Conservation (phyloP, 2,329 filamentous ascomycete genomes). For the Trichoderma breve region DNA sequence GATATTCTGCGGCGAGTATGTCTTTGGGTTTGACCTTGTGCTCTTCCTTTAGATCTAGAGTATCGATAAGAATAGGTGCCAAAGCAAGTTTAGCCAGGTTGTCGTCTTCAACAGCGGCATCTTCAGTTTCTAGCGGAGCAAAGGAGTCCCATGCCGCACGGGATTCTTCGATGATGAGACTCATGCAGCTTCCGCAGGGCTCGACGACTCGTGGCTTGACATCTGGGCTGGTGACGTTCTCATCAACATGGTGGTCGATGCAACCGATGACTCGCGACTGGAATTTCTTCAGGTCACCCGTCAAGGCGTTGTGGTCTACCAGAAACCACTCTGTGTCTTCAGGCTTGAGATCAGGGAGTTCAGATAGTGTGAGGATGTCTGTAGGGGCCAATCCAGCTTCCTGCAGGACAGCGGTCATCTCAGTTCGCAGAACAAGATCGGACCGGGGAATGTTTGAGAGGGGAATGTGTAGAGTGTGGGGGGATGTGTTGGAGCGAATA, state of each 20-base stretch:
- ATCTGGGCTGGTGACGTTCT: slow-evolving; percentile 50
- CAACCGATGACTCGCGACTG: slow-evolving; percentile 57
- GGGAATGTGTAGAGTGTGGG: slow-evolving; percentile 63
- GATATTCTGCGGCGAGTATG: slow-evolving; percentile 53
- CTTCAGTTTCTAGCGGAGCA: slow-evolving; percentile 28
- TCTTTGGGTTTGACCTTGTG: slow-evolving; percentile 67
- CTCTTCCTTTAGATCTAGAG: slow-evolving; percentile 59
- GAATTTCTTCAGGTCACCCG: slow-evolving; percentile 58
- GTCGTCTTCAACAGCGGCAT: slow-evolving; percentile 43
- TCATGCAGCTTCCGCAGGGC: slow-evolving; percentile 70
- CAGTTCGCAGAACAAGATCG: slow-evolving; percentile 70
- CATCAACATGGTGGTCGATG: slow-evolving; percentile 79
- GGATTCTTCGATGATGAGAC: slow-evolving; percentile 63
- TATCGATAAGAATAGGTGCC: slow-evolving; percentile 72
- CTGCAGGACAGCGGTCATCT: slow-evolving; percentile 64
- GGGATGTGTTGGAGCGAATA: slow-evolving; percentile 59
- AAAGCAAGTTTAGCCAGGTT: slow-evolving; percentile 66
- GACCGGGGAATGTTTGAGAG: slow-evolving; percentile 67
- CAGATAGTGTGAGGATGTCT: slow-evolving; percentile 63
- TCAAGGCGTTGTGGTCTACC: slow-evolving; percentile 76
- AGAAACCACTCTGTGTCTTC: slow-evolving; percentile 67
- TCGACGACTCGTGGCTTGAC: slow-evolving; percentile 60
- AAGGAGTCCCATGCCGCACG: slow-evolving; percentile 56
- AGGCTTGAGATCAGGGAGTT: slow-evolving; percentile 48
- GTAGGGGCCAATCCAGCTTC: slow-evolving; percentile 56